These are phyloP conservation scores for Leishmania amazonensis DNA, from an alignment of 208 protist species.

Conservation along the genomic window DNA sequence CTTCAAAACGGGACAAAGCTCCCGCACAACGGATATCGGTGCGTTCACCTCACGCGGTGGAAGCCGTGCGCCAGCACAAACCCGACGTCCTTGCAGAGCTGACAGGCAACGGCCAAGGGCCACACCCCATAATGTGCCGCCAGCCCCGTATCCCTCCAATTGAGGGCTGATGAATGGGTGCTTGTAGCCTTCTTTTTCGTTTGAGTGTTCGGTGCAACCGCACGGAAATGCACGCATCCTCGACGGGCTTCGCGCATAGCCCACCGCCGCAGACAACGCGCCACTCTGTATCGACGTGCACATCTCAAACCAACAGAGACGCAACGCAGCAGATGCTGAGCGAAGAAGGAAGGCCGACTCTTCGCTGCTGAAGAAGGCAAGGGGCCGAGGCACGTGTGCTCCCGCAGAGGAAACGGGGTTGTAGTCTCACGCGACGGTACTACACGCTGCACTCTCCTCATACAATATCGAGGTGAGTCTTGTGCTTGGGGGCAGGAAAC, in stretches of 20 bases:
- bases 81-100: background rate
- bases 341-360: background rate
- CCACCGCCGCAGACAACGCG: background rate
- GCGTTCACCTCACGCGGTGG: background rate
- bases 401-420: background rate
- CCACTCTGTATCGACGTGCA: background rate
- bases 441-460: background rate
- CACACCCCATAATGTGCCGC: background rate
- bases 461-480: slow-evolving; percentile 42
- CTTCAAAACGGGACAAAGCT: background rate
- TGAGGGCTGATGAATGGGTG: background rate
- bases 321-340: background rate
- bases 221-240: too few relatives aligned
- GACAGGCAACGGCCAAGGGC: background rate
- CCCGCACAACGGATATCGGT: background rate
- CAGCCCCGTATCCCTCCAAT: background rate
- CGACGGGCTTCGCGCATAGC: too few relatives aligned
- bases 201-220: too few relatives aligned
- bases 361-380: background rate
- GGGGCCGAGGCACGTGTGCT: background rate
- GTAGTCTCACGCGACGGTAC: background rate
- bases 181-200: too few relatives aligned
- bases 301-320: background rate
- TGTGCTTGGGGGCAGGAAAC: slow-evolving; percentile 40
- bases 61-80: background rate